Base-by-base conservation (phyloP, 306 rosid genomes). In the Cicer bijugum region DNA sequence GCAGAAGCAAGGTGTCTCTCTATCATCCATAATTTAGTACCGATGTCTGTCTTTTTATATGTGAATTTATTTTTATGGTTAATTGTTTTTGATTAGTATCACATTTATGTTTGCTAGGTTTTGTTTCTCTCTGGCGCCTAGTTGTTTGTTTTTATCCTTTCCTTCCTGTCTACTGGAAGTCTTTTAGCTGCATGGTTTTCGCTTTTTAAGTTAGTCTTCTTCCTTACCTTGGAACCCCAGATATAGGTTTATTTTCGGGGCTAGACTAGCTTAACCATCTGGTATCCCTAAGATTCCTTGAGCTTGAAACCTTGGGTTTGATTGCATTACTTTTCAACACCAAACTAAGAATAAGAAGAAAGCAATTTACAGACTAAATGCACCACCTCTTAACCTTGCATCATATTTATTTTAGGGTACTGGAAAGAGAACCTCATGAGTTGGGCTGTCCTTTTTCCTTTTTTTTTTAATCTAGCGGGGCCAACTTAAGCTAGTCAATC, bases 1-100 rank as follows among this genome's bases (percentile, higher is more conserved):
- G 97, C 83, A 85, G 80, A 83, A 84, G 89, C 65, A 88, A 91
- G 97, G 99, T 94, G 71, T 67, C 91, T 80, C 91, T 80, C 69
- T 81, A 51, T 71, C 60, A 67, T 69, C 69, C 47, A 57, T 68
- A 44, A 50, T 69, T 55, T 23, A 48, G 53, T 67, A 57, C 75
- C 56, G 48, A 47, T 65, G 42, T 57, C 70, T 70, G 40, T 58
- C 48, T 69, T 72, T 68, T 20, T 84, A 35, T 12, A 33, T 56
- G 76, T 57, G 71, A 20, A 11, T 56, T 55, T 75, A 12, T 64
- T 69, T 74, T 48, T 35, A 12, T 40, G 37, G 15, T 67, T 52
- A 39, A 16, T 57, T 50, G 68, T 53, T 17, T 15, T 16, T 71
- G n/a, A 71, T 40, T 65, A 28, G 35, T 28, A 35, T 55, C 33